phyloP scores from a whole-genome alignment of 257 asterid genomes.

The Primulina eburnea region DNA sequence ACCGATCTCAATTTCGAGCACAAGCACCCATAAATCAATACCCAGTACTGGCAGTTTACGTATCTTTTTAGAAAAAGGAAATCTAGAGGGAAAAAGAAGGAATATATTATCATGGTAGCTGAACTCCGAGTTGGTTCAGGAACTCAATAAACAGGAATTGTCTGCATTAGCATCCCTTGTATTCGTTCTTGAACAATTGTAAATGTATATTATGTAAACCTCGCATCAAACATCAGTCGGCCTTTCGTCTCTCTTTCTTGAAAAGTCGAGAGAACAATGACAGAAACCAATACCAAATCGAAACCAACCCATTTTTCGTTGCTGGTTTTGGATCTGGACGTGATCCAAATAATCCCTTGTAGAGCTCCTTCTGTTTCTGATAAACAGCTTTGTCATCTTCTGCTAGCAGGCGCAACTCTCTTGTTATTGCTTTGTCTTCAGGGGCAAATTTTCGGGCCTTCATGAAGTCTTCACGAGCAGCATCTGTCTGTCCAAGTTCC shows the following conservation, averaged over 20 bases:
- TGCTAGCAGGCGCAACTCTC: slow-evolving; percentile 61
- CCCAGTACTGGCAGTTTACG: background rate
- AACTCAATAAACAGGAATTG: background rate
- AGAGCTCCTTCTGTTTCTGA: slow-evolving; percentile 89
- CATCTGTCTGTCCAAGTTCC: slow-evolving; percentile 90
- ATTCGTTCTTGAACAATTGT: background rate
- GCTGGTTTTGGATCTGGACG: slow-evolving; percentile 62
- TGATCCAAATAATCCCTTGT: slow-evolving; percentile 77
- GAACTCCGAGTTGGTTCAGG: background rate
- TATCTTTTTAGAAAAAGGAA: background rate
- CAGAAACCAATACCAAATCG: slow-evolving; percentile 71
- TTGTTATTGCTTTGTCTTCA: slow-evolving; percentile 70
- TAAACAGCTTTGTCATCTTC: slow-evolving; percentile 88
- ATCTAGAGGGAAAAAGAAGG: no score
- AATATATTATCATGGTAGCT: background rate
- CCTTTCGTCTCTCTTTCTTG: slow-evolving; percentile 52
- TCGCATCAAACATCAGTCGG: slow-evolving; percentile 38
- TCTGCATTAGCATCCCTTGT: background rate
- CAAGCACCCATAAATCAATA: background rate
- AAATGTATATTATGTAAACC: background rate
- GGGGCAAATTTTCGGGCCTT: slow-evolving; percentile 84
- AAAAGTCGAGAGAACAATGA: slow-evolving; percentile 56
- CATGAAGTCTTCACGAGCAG: slow-evolving; percentile 86
- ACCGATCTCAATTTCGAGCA: background rate
- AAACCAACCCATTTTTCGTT: slow-evolving; percentile 42